Conservation (phyloP, 768 basidiomycete species). For the Suillus weaverae region DNA sequence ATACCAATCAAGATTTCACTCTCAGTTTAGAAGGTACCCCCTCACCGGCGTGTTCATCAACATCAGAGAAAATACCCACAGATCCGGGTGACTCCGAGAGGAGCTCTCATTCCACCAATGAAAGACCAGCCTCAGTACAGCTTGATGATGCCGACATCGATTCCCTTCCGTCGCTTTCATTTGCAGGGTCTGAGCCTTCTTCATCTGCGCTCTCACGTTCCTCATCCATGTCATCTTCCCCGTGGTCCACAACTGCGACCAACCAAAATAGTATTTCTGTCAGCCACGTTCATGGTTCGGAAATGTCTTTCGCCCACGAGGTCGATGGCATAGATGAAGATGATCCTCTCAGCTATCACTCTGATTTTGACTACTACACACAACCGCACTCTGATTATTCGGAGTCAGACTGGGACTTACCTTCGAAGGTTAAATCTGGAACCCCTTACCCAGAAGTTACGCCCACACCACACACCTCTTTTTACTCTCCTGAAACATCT, state of each 20-base stretch:
- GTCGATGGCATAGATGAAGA: slow-evolving; percentile 20
- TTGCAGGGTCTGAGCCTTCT: slow-evolving; percentile 32
- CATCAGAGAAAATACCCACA: slow-evolving; percentile 11
- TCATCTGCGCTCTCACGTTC: slow-evolving; percentile 44
- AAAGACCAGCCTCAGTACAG: slow-evolving; percentile 17
- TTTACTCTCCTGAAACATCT: slow-evolving; percentile 24
- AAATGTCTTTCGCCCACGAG: slow-evolving; percentile 7
- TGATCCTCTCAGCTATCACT: slow-evolving; percentile 35
- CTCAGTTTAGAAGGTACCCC: not conserved
- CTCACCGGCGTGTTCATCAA: slow-evolving; percentile 10
- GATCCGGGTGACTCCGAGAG: slow-evolving; percentile 7
- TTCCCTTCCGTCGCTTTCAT: slow-evolving; percentile 36
- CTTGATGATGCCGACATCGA: slow-evolving; percentile 29
- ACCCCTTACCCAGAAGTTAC: slow-evolving; percentile 20
- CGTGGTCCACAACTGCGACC: slow-evolving; percentile 19
- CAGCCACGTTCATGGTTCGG: slow-evolving; percentile 13
- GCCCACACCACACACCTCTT: slow-evolving; percentile 18
- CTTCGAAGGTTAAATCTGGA: slow-evolving; percentile 6
- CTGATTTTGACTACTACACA: slow-evolving; percentile 38
- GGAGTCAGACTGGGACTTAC: slow-evolving; percentile 22
- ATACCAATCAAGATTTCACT: not conserved
- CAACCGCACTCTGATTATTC: slow-evolving; percentile 31
- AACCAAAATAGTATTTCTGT: slow-evolving; percentile 22
- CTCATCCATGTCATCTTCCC: slow-evolving; percentile 40
- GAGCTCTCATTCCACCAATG: slow-evolving; percentile 12